A percentile compares a stretch with the other conserved stretches of the same genome.
Conservation (phyloP, 1,139 yeast genomes). For the Kurtzmaniella quercitrusa region DNA sequence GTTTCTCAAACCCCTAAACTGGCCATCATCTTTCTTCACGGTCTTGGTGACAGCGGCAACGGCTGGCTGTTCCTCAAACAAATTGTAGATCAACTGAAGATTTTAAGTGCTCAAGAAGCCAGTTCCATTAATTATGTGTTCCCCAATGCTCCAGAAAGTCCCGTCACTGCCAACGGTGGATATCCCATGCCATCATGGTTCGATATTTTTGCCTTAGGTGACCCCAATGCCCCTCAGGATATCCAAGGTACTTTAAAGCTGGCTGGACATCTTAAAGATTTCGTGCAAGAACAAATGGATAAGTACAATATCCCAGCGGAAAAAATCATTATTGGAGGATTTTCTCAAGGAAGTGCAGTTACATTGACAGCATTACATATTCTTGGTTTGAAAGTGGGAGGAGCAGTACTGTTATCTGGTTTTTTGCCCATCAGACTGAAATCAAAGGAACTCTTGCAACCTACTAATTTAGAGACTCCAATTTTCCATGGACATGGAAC, state of each 20-base stretch:
- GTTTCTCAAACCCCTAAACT: slow-evolving; percentile 34
- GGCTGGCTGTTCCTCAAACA: slow-evolving; percentile 86
- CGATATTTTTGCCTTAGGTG: slow-evolving; percentile 61
- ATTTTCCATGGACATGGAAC: slow-evolving; percentile 89
- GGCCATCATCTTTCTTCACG: slow-evolving; percentile 80
- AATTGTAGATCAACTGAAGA: slow-evolving; percentile 35
- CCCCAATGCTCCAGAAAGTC: slow-evolving; percentile 80
- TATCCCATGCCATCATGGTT: slow-evolving; percentile 82
- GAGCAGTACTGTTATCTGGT: slow-evolving; percentile 75
- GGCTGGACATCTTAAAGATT: slow-evolving; percentile 46
- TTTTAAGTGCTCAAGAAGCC: slow-evolving; percentile 35
- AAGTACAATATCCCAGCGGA: slow-evolving; percentile 60
- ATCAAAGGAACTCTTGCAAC: slow-evolving; percentile 14
- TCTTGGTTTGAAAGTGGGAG: slow-evolving; percentile 66
- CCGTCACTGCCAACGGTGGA: slow-evolving; percentile 68
- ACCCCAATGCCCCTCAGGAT: slow-evolving; percentile 51
- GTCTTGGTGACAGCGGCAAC: slow-evolving; percentile 84
- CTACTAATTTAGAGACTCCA: slow-evolving; percentile 61
- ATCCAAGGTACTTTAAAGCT: slow-evolving; percentile 59
- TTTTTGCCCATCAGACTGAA: slow-evolving; percentile 54
- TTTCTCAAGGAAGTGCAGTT: slow-evolving; percentile 90
- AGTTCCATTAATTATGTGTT: slow-evolving; percentile 72
- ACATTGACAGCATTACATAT: slow-evolving; percentile 52
- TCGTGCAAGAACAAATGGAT: slow-evolving; percentile 61
- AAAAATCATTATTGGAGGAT: slow-evolving; percentile 83